These are phyloP conservation scores for Jaenimonas drosophilae DNA, from an alignment of 208 protist species.

Conservation along the genomic window DNA sequence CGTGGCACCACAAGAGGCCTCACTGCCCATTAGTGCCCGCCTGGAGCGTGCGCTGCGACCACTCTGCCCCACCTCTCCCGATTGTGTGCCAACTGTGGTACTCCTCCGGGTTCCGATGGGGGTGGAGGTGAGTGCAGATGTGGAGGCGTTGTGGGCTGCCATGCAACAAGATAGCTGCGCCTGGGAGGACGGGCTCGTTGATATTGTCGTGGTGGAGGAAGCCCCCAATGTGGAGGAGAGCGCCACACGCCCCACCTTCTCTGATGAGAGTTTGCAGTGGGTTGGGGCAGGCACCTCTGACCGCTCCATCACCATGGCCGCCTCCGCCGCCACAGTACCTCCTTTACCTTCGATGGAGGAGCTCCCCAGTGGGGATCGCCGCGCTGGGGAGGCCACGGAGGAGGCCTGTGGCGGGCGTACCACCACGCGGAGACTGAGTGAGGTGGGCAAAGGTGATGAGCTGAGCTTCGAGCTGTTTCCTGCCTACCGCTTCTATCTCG, in stretches of 20 bases:
- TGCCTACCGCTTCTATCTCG: constrained; percentile 30
- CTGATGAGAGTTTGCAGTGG: too few relatives aligned
- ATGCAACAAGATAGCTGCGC: constrained; percentile 28
- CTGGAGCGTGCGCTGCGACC: neutral
- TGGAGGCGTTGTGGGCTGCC: constrained; percentile 16
- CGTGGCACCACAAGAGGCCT: too few relatives aligned
- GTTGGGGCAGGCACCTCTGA: neutral
- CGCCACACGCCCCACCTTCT: too few relatives aligned
- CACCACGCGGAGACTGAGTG: too few relatives aligned
- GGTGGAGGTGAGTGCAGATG: constrained; percentile 8
- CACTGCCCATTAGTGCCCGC: too few relatives aligned
- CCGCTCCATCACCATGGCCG: neutral
- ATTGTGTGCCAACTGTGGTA: neutral
- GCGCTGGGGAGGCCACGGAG: too few relatives aligned
- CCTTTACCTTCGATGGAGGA: neutral
- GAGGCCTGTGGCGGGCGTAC: too few relatives aligned
- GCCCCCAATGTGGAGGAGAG: too few relatives aligned
- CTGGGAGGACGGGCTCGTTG: constrained; percentile 40
- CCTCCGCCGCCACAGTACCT: neutral
- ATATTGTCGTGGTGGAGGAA: constrained; percentile 44
- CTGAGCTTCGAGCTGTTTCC: constrained; percentile 43
- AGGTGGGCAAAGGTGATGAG: too few relatives aligned
- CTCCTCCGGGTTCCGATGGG: neutral
- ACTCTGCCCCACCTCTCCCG: neutral
- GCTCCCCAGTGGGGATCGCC: too few relatives aligned